phyloP scores from a whole-genome alignment of 164 flowering plant species.

The Tetrastigma voinierianum region DNA sequence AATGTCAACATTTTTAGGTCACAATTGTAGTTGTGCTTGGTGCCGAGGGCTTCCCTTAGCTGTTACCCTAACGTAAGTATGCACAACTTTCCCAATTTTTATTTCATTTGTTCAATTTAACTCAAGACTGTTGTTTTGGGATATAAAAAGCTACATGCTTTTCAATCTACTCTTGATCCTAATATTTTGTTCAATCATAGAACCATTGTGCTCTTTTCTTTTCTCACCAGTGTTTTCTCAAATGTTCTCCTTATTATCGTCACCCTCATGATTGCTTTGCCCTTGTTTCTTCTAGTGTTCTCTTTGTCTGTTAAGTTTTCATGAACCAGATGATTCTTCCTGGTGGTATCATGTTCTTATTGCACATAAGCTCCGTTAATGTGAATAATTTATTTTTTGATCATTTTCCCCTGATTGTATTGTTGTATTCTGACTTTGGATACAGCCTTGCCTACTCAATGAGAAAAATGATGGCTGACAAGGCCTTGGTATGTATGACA shows the following conservation, averaged over 20 bases:
- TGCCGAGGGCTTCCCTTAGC: constrained; percentile 99
- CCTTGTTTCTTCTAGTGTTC: too few relatives aligned
- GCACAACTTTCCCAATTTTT: neutral
- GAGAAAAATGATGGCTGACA: constrained; percentile 99
- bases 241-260: too few relatives aligned
- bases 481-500: constrained; percentile 69
- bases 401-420: neutral
- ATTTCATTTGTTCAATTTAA: neutral
- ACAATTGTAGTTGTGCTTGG: constrained; percentile 98
- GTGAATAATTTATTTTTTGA: neutral
- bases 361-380: too few relatives aligned
- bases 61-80: constrained; percentile 92
- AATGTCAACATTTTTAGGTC: constrained; percentile 44
- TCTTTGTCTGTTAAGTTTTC: too few relatives aligned
- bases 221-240: too few relatives aligned
- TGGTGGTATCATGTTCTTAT: too few relatives aligned
- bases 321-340: too few relatives aligned
- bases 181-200: too few relatives aligned
- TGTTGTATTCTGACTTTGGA: constrained; percentile 3
- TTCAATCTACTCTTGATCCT: too few relatives aligned
- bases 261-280: too few relatives aligned
- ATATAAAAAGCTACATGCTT: too few relatives aligned
- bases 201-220: too few relatives aligned
- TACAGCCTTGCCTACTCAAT: constrained; percentile 94
- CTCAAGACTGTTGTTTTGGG: neutral